phyloP scores from a whole-genome alignment of 257 asterid species.

The Solanum gracilifrons region DNA sequence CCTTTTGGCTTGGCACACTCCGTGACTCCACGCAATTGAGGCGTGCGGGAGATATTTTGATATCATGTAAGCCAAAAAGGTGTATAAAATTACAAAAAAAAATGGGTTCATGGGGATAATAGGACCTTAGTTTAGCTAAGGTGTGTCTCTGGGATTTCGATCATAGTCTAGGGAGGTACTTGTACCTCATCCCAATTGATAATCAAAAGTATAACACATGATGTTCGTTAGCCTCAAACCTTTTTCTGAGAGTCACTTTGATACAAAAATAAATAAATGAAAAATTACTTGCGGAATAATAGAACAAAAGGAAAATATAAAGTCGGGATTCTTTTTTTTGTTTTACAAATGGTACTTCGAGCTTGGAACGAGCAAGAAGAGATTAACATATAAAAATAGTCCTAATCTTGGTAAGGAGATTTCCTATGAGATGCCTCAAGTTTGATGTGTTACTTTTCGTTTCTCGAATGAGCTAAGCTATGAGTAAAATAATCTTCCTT shows the following conservation, averaged over 20 bases:
- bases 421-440: neutral
- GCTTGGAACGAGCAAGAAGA: neutral
- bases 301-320: no score
- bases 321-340: no score
- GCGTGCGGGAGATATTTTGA: no score
- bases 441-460: neutral
- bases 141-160: accelerated
- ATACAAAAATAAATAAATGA: neutral
- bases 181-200: neutral
- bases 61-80: no score
- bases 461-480: neutral
- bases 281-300: neutral
- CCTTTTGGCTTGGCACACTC: no score
- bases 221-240: neutral
- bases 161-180: no score
- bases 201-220: neutral
- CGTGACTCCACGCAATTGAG: no score
- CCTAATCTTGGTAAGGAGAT: neutral
- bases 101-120: no score
- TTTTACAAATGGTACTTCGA: neutral
- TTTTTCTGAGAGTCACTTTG: neutral
- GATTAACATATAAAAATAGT: neutral
- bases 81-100: no score
- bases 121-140: no score
- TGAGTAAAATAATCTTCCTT: neutral